These are phyloP conservation scores for Zelopaecilomyces penicillatus DNA, from an alignment of 2,329 filamentous ascomycete genomes.

Conservation along the genomic window DNA sequence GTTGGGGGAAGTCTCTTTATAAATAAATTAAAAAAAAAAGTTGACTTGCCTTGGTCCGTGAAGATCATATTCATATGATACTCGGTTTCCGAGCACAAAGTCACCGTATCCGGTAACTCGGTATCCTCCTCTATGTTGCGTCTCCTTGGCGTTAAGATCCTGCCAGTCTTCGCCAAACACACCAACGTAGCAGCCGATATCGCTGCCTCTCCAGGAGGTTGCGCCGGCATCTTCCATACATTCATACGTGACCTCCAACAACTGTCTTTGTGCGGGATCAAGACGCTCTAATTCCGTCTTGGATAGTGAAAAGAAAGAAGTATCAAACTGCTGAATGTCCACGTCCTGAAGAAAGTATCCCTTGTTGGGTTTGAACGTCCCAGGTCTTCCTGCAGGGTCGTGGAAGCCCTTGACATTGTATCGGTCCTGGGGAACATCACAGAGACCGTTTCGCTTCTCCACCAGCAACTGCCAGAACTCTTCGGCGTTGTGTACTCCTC, in stretches of 20 bases:
- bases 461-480: conserved; percentile 31
- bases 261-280: conserved; percentile 24
- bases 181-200: conserved; percentile 10
- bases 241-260: conserved; percentile 20
- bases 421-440: conserved; percentile 8
- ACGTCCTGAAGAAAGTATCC: conserved; percentile 14
- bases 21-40: too few species aligned
- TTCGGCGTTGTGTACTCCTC: conserved; percentile 24
- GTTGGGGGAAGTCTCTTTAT: too few species aligned
- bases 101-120: conserved; percentile 18
- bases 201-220: neutral
- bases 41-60: conserved; percentile 7
- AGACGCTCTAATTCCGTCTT: conserved; percentile 17
- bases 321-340: conserved; percentile 15
- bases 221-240: conserved; percentile 10
- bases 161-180: conserved; percentile 11
- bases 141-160: conserved; percentile 6
- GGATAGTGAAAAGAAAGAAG: conserved; percentile 16
- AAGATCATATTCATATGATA: conserved; percentile 23
- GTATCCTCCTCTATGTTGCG: conserved; percentile 3
- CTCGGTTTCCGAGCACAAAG: conserved; percentile 20
- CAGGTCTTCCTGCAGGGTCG: conserved; percentile 1
- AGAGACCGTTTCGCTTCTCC: conserved; percentile 7
- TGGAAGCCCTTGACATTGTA: conserved; percentile 12
- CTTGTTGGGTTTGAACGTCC: conserved; percentile 2